Conservation (phyloP, 1,284 basidiomycete species). For the Coniferiporia weirii region DNA sequence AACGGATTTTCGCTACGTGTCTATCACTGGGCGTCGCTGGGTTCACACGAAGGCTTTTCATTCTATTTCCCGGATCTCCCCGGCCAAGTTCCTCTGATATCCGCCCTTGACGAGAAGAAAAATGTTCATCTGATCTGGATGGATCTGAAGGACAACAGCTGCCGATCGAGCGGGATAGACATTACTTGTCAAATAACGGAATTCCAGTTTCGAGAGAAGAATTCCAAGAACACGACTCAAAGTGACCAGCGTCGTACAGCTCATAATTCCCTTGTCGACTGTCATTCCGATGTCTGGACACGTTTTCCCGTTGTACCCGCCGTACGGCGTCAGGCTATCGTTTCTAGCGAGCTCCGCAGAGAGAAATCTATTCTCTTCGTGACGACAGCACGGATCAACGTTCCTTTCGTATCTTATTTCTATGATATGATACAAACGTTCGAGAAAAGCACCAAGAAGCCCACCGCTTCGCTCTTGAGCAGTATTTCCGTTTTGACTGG, state of each 20-base stretch:
- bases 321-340: slow-evolving; percentile 42
- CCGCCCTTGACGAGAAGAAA: slow-evolving; percentile 39
- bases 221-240: slow-evolving; percentile 20
- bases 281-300: slow-evolving; percentile 57
- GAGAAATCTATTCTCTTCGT: slow-evolving; percentile 38
- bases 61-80: slow-evolving; percentile 30
- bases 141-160: slow-evolving; percentile 27
- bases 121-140: slow-evolving; percentile 40
- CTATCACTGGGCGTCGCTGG: slow-evolving; percentile 55
- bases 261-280: slow-evolving; percentile 52
- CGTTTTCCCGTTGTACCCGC: slow-evolving; percentile 57
- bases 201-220: slow-evolving; percentile 45
- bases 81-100: slow-evolving; percentile 29
- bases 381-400: slow-evolving; percentile 22
- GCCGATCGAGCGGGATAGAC: slow-evolving; percentile 39
- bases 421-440: slow-evolving; percentile 40
- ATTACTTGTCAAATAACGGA: slow-evolving; percentile 52
- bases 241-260: slow-evolving; percentile 23
- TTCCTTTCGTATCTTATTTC: slow-evolving; percentile 35
- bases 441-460: slow-evolving; percentile 45
- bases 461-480: slow-evolving; percentile 39
- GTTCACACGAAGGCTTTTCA: slow-evolving; percentile 40
- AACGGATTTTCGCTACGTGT: slow-evolving; percentile 27
- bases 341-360: slow-evolving; percentile 27
- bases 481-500: slow-evolving; percentile 30